Base-by-base conservation (phyloP, 305 asterid species). In the Nicotiana rustica region DNA sequence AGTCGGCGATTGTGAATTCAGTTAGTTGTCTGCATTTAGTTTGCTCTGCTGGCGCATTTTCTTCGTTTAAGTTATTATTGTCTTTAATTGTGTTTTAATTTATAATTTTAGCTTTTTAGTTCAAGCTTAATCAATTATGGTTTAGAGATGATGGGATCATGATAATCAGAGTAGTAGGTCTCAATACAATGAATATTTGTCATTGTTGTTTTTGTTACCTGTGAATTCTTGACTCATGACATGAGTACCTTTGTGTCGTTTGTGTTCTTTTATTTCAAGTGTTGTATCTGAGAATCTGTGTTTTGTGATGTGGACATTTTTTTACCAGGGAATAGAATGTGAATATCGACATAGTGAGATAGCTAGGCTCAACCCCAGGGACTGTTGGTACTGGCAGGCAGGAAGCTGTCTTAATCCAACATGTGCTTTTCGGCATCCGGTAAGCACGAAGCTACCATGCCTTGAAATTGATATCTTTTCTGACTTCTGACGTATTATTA, bases 391-490 rank as follows among this genome's bases (percentile, higher is more conserved):
- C 80, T 88, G 88, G 89, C 64, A 83, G 19, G 70, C 84, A 4
- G 90, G 88, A 60, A 55, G 83, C 70, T 88, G 91, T 82, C 81
- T 86, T 9, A 86, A 88, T 44, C 89, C 87, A 9, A 35, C 83
- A 29, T 88, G 91, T 68, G 86, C 84, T 75, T 88, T 88, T 73
- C 87, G 88, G 19, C 91, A 88, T 85, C 89, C 89, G n/a, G 91
- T 88, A 86, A 86, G 89, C 62, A 25, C 44, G 25, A 73, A 49
- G 14, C 25, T 73, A 0, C 4, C 41, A 21, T 47, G 2, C 41
- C 49, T 47, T 73, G 41, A 21, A 71, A 47, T 12, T 13, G 78
- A 71, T 19, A 19, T 5, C 3, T 21, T 10, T 71, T 18, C 79
- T 73, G 61, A 73, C 29, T 21, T 47, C 10, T 41, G 41, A 73